Percentiles rank a stretch among this genome's conserved stretches.
Evolutionary conservation across 2,329 filamentous ascomycete genomes (phyloP).

Genomic region (Didymella keratinophila): DNA sequence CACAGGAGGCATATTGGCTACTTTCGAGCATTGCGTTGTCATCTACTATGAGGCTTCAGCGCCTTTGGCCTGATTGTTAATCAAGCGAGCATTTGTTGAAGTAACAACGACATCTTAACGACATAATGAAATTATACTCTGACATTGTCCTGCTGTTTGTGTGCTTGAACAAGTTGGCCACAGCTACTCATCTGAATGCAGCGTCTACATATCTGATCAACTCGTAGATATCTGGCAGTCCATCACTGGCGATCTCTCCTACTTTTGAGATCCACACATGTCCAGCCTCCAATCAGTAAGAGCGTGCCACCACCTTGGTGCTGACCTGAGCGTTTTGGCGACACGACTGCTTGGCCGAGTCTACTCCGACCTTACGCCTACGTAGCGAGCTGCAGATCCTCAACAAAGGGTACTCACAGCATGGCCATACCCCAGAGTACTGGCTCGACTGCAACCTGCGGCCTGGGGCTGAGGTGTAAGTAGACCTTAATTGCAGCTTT

Average conservation of each 20-base stretch:
- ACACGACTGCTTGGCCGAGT: constrained; percentile 13
- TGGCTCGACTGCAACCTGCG: too few species aligned
- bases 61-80: background rate
- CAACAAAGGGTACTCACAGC: background rate
- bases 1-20: background rate
- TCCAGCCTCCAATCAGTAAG: too few species aligned
- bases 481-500: background rate
- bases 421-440: background rate
- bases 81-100: constrained; percentile 3
- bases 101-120: constrained; percentile 10
- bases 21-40: background rate
- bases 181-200: background rate
- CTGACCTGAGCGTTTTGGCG: constrained; percentile 7
- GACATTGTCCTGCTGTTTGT: background rate
- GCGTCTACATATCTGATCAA: too few species aligned
- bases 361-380: constrained; percentile 15
- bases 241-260: too few species aligned
- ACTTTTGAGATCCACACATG: too few species aligned
- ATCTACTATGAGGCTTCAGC: background rate
- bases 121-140: constrained; percentile 6
- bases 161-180: background rate
- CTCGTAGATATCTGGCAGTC: too few species aligned
- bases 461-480: background rate
- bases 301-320: background rate
- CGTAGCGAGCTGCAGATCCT: background rate